Conservation (phyloP, 2,329 filamentous ascomycete genomes). For the Penicillium italicum region DNA sequence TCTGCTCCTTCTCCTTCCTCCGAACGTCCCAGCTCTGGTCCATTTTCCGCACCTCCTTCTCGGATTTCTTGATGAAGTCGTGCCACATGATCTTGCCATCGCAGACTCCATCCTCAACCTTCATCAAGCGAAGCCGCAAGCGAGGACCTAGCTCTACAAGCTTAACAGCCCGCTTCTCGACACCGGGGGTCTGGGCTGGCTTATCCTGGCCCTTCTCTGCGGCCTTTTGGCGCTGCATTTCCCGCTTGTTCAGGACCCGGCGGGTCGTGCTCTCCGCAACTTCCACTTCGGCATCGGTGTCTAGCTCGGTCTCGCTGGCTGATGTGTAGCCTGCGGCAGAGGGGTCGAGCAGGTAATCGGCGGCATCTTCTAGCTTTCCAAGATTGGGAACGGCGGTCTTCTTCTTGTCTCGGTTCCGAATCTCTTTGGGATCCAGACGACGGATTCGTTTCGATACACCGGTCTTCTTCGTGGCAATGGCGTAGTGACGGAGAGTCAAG, state of each 20-base stretch:
- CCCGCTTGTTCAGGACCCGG: conserved; percentile 52
- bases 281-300: conserved; percentile 95
- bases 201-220: conserved; percentile 46
- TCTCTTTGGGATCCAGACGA: conserved; percentile 79
- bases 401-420: conserved; percentile 65
- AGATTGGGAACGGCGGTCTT: conserved; percentile 75
- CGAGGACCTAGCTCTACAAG: conserved; percentile 88
- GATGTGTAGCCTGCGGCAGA: conserved; percentile 81
- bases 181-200: conserved; percentile 43
- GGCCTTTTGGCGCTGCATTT: conserved; percentile 47
- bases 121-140: conserved; percentile 82
- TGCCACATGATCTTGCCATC: conserved; percentile 95
- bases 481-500: conserved; percentile 87
- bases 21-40: conserved; percentile 81
- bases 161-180: conserved; percentile 85
- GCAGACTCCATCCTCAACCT: conserved; percentile 93
- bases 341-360: conserved; percentile 86
- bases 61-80: conserved; percentile 83
- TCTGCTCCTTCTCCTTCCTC: conserved; percentile 79
- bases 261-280: conserved; percentile 58
- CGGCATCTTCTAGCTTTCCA: conserved; percentile 84
- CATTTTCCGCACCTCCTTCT: conserved; percentile 70
- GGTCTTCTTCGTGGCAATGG: conserved; percentile 83
- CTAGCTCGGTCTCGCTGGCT: conserved; percentile 86
- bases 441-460: conserved; percentile 81